Evolutionary conservation across 129 eudicot species (phyloP), one percentile per base, ranked within the genome.

Genomic region (Ambrosia trifida): DNA sequence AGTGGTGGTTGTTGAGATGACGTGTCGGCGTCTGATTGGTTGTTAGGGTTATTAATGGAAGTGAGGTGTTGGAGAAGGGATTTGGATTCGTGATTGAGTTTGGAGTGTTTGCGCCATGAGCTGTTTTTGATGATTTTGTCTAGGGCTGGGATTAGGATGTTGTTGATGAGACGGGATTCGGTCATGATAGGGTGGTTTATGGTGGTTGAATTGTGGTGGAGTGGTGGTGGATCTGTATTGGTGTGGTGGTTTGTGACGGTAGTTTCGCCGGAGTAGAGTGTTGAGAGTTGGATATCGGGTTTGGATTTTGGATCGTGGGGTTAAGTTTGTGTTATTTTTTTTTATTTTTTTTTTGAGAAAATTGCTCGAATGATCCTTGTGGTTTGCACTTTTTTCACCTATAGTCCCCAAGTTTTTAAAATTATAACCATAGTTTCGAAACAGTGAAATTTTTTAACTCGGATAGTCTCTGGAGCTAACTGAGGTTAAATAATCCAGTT

Each of bases 91-190:
- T 88, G 74, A 59, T 72, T 84, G 71, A 89, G 95, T 73, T 89
- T 93, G 3, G 96, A 80, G 84, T 93, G 83, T 72, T 93, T 93
- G 19, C 98, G 91, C 96, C 96, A 93, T 0, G 98, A 93, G 31
- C 87, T 95, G 73, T 87, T 89, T 57, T 87, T 93, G 75, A 85
- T 85, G 72, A 93, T 93, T 82, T 93, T 93, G 45, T 93, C 96
- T 18, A 93, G 84, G 64, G 95, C 80, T 32, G 96, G 98, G 72
- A 81, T 16, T 24, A 93, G 78, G 64, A 86, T 82, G 52, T 73
- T 78, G 72, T 76, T 66, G 57, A 77, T 28, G 16, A 93, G 86
- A 61, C 92, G 95, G 79, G 96, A 87, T 85, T 86, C 89, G 83
- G 91, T 86, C 28, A 24, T 24, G 28, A 24, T 24, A 24, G 28